phyloP scores from a whole-genome alignment of 2,329 filamentous ascomycete species.

The Diaporthe aspalathi region DNA sequence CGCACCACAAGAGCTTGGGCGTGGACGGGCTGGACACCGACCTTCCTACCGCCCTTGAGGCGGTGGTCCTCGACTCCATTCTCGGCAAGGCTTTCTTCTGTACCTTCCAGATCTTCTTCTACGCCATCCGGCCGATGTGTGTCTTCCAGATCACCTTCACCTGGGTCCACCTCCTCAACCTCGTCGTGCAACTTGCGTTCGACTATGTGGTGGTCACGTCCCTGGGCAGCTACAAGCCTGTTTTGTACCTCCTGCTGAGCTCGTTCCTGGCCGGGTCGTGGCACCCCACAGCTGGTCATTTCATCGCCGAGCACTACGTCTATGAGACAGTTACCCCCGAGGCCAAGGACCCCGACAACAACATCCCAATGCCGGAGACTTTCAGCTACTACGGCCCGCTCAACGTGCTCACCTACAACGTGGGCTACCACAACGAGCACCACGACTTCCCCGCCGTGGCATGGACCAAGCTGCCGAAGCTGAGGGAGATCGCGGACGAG shows the following conservation, averaged over 20 bases:
- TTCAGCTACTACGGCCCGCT: constrained; percentile 96
- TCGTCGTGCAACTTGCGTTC: constrained; percentile 80
- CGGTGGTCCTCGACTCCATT: constrained; percentile 92
- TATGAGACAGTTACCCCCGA: constrained; percentile 72
- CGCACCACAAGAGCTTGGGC: constrained; percentile 97
- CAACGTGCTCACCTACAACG: constrained; percentile 95
- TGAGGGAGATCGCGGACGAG: constrained; percentile 85
- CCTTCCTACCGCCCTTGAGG: constrained; percentile 91
- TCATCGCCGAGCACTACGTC: constrained; percentile 97
- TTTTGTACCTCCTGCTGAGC: constrained; percentile 87
- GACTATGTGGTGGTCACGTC: constrained; percentile 75
- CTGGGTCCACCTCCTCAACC: constrained; percentile 84
- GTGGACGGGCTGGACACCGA: constrained; percentile 97
- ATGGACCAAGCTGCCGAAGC: constrained; percentile 85
- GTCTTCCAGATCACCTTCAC: constrained; percentile 92
- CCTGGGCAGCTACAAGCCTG: constrained; percentile 67
- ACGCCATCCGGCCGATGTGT: constrained; percentile 94
- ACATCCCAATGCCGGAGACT: constrained; percentile 84
- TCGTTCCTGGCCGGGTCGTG: constrained; percentile 94
- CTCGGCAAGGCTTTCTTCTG: constrained; percentile 98
- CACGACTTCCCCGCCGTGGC: constrained; percentile 98
- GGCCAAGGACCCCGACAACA: constrained; percentile 67
- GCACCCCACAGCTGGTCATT: constrained; percentile 95
- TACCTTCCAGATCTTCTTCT: constrained; percentile 99
- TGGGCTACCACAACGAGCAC: constrained; percentile 98